Base-by-base conservation (phyloP, 75 land plant genomes). In the Pinus taeda region DNA sequence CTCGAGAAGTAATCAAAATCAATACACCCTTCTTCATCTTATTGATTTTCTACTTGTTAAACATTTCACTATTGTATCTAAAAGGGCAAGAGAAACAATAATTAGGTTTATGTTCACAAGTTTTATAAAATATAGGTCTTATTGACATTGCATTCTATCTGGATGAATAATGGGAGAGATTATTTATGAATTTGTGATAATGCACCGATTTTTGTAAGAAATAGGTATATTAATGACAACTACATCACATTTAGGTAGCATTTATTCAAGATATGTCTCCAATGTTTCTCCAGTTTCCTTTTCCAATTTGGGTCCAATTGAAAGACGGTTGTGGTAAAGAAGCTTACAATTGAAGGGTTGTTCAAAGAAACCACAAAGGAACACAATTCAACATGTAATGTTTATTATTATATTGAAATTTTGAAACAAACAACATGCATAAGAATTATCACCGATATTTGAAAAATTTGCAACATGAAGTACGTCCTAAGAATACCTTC, bases 1-100 rank as follows among this genome's bases (percentile, higher is more conserved):
- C 98, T 66, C 96, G 85, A 33, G 98, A 96, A 89, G 93, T 96
- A 80, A 93, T 96, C 30, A 96, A 94, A 61, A 96, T 84, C 11
- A 91, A 42, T 45, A 95, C 98, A 17, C 98, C 98, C 76, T 90
- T 88, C 86, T 91, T 91, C 84, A 91, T 26, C 83, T 96, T 96
- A 33, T 80, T 84, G 55, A 96, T n/a, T 90, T 69, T 91, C 24
- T 91, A 92, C 77, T 85, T 90, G 87, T 91, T 75, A 78, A 96
- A 90, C 90, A 96, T 81, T 24, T 88, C 91, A 70, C 98, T 95
- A 69, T 30, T 37, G 22, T n/a, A 69, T n/a, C 49, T 55, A 42
- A 11, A 20, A 42, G 24, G 37, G 39, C 4, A 64, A 64, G 37
- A 64, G 67, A 30, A 30, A 30, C 18, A 64, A 59, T 73, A 45